Percentiles rank a stretch among this genome's conserved stretches.
These are phyloP conservation scores for Ochetophila trinervis DNA, from an alignment of 306 rosid species.

Conservation along the genomic window DNA sequence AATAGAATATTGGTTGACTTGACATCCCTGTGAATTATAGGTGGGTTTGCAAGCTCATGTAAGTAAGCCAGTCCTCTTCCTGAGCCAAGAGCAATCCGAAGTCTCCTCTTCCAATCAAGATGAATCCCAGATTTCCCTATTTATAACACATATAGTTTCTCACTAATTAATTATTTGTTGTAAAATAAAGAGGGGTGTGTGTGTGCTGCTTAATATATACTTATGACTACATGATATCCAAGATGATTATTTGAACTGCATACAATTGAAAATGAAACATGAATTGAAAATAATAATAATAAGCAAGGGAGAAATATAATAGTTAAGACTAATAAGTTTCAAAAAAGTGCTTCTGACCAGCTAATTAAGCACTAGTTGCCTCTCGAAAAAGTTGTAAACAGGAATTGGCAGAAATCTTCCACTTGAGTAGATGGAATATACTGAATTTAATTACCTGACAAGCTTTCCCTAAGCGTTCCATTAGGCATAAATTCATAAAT, in stretches of 20 bases:
- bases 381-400: not conserved
- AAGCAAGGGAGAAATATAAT: not conserved
- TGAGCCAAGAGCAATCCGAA: slow-evolving; percentile 86
- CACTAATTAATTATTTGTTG: not conserved
- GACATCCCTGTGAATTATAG: slow-evolving; percentile 91
- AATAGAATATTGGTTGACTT: slow-evolving; percentile 77
- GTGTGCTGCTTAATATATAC: not conserved
- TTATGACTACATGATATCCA: too few relatives aligned
- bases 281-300: not conserved
- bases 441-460: slow-evolving; percentile 50
- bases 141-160: slow-evolving; percentile 14
- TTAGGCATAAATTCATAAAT: slow-evolving; percentile 83
- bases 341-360: too few relatives aligned
- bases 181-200: not conserved
- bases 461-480: slow-evolving; percentile 77
- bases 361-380: too few relatives aligned
- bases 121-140: slow-evolving; percentile 69
- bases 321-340: not conserved
- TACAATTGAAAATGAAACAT: too few relatives aligned
- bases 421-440: not conserved
- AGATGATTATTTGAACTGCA: too few relatives aligned
- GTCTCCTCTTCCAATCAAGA: slow-evolving; percentile 97
- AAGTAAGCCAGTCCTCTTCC: slow-evolving; percentile 94
- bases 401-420: not conserved
- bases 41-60: slow-evolving; percentile 96